Conservation (phyloP, 148 eudicot species). For the Diospyros lotus region DNA sequence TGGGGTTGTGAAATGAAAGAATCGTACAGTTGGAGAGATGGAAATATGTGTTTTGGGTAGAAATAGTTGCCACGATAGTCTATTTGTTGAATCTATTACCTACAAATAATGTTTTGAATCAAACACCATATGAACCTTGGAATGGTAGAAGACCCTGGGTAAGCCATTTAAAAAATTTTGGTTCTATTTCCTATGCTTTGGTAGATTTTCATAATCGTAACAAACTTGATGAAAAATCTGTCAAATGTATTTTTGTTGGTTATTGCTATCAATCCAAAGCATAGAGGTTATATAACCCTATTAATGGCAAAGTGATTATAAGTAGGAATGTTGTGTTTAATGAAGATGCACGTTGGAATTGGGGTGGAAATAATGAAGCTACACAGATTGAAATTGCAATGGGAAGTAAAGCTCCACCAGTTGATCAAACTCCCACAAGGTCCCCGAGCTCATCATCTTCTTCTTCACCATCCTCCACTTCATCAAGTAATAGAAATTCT, state of each 20-base stretch:
- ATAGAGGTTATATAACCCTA: constrained; percentile 2
- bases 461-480: neutral
- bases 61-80: neutral
- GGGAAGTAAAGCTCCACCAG: neutral
- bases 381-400: neutral
- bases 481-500: neutral
- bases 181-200: constrained; percentile 1
- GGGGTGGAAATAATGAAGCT: neutral
- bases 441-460: neutral
- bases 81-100: neutral
- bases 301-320: neutral
- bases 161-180: constrained; percentile 11
- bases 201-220: neutral
- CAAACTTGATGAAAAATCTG: neutral
- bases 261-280: constrained; percentile 13
- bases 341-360: constrained; percentile 11
- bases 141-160: neutral
- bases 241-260: constrained; percentile 1
- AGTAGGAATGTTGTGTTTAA: constrained; percentile 17
- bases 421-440: too few species aligned
- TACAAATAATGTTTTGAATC: neutral
- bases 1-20: neutral
- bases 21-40: neutral
- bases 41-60: neutral
- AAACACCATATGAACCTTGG: constrained; percentile 2